These are phyloP conservation scores for Lithohypha guttulata DNA, from an alignment of 2,329 filamentous ascomycete species.

Conservation along the genomic window DNA sequence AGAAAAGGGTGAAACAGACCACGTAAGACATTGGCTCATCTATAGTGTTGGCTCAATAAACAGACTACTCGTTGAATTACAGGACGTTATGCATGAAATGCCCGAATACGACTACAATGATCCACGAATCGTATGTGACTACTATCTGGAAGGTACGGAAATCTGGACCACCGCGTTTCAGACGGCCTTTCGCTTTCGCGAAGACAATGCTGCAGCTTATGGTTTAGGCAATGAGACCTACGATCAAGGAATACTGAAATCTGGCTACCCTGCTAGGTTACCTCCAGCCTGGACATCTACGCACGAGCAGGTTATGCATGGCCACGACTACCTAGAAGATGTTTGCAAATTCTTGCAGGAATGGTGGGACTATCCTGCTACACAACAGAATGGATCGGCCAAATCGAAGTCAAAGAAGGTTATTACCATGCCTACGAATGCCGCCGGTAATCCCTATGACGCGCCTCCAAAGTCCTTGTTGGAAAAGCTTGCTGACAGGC, in stretches of 20 bases:
- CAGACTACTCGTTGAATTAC: conserved; percentile 67
- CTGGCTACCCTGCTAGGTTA: conserved; percentile 53
- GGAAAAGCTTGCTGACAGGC: conserved; percentile 15
- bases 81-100: conserved; percentile 62
- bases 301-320: conserved; percentile 14
- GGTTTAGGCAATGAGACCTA: conserved; percentile 60
- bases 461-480: conserved; percentile 15
- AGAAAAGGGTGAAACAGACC: conserved; percentile 61
- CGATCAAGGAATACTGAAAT: conserved; percentile 51
- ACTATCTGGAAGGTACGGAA: conserved; percentile 60
- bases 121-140: conserved; percentile 32
- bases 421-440: conserved; percentile 20
- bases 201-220: conserved; percentile 58
- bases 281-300: conserved; percentile 79
- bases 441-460: conserved; percentile 19
- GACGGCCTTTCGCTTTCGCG: conserved; percentile 59
- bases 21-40: conserved; percentile 77
- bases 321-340: conserved; percentile 16
- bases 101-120: conserved; percentile 52
- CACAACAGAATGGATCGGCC: conserved; percentile 11
- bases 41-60: conserved; percentile 63
- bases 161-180: conserved; percentile 57
- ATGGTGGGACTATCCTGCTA: conserved; percentile 25
- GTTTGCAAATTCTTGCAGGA: conserved; percentile 22
- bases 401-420: conserved; percentile 10